Base-by-base conservation (phyloP, 352 stramenopile genomes). In the Poterioochromonas sp. region DNA sequence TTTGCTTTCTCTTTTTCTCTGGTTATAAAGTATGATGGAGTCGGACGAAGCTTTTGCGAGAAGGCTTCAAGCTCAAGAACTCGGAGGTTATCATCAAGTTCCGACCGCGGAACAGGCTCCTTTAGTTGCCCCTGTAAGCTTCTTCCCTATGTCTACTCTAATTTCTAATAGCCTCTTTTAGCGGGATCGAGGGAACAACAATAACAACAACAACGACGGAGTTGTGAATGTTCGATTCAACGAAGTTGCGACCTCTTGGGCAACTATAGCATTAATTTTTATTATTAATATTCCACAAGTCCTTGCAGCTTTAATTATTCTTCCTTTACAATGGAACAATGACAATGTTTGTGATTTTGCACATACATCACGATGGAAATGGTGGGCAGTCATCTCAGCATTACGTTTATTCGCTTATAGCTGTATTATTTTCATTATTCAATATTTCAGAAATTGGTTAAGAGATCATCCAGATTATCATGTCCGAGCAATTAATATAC, bases 331-430 rank as follows among this genome's bases (percentile, higher is more conserved):
- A 32, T 79, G 73, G 73, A 60, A 79, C 73, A 32, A 15, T 79
- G 22, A 34, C 5, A n/a, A 78, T 53, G 18, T n/a, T 58, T 76
- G 65, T 40, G n/a, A 76, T 35, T 5, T 1, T 47, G 32, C 0
- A 51, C 11, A 34, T 74, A 58, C 40, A 26, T 77, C 79, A 29
- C 32, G 47, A 34, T 85, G 82, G 82, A 81, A 77, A 26, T 81
- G 58, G 43, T 85, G 81, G 77, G 77, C 76, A 35, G 20, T 85
- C 37, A 40, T 85, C 0, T 68, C 79, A 49, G 51, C 81, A 1
- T 51, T 84, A 58, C 69, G 82, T 40, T 81, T 84, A 77, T 51
- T 80, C 37, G 41, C 81, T 29, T 77, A 79, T 78, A 76, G 64
- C 18, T 47, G 79, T 43, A 49, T 79, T 40, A 43, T 83, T 58